Evolutionary conservation across 148 eudicot species (phyloP), one percentile per base, ranked within the genome.

Genomic region (Rhododendron williamsianum): DNA sequence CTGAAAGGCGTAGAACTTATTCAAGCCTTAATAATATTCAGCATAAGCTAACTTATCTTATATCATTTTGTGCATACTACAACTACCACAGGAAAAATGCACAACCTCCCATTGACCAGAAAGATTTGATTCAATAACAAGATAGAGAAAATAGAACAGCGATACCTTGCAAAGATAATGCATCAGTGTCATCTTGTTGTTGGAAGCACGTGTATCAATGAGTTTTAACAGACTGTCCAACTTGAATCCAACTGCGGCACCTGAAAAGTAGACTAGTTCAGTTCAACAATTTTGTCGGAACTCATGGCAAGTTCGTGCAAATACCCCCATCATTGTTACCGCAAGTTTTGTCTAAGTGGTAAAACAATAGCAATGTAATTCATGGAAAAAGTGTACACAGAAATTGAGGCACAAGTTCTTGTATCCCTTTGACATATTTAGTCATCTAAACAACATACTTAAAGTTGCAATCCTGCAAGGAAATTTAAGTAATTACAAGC

Each of bases 141-240:
- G 81, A 46, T n/a, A 46, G 19, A 41, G 36, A 80, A 41, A 82
- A 83, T 1, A 84, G 51, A 54, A 76, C 80, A 83, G 41, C 81
- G 72, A 87, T 85, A 97, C 99, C 98, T 94, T 95, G 91, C 98
- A 95, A 84, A 97, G 97, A 88, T 94, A 97, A 92, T 97, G 98
- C 99, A 97, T 95, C 45, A 97, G 93, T 76, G 99, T 97, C 96
- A 97, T 97, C 91, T 90, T 95, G 92, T 87, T 94, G 90, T 92
- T 95, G 76, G 98, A 89, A 83, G 99, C 98, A 86, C 98, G 98
- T 46, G 99, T 95, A 90, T 97, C 99, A 71, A 93, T 89, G 79
- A 97, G 96, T 90, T 97, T 97, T 85, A 93, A 90, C 89, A 97
- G 95, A 89, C 98, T 97, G 88, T 97, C 99, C 90, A 97, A 89